These are phyloP conservation scores for Blepharisma stoltei DNA, from an alignment of 73 alveolate species.

Conservation along the genomic window DNA sequence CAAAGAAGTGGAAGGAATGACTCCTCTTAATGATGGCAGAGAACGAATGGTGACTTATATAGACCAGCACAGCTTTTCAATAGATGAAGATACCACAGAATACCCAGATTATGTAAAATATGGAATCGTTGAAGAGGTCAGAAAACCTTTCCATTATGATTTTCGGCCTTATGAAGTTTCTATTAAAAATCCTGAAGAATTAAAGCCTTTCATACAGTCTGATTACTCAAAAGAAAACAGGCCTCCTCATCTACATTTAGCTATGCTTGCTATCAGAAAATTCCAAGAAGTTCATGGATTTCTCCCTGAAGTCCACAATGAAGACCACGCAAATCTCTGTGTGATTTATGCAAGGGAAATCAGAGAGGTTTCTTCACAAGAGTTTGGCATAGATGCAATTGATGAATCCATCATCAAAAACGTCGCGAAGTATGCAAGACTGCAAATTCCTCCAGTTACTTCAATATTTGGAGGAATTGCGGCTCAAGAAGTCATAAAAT, in stretches of 20 bases:
- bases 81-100: conserved; percentile 39
- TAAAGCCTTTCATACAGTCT: background rate
- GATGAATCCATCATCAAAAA: conserved; percentile 79
- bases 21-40: conserved; percentile 40
- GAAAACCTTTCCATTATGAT: background rate
- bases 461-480: conserved; percentile 99
- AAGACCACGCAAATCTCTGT: conserved; percentile 49
- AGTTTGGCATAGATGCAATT: conserved; percentile 50
- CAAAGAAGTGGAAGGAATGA: conserved; percentile 33
- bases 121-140: conserved; percentile 17
- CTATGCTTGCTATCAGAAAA: conserved; percentile 50
- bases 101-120: conserved; percentile 15
- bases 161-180: background rate
- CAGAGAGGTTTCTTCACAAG: conserved; percentile 55
- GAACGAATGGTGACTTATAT: conserved; percentile 82
- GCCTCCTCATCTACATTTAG: conserved; percentile 36
- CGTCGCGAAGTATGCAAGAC: conserved; percentile 74
- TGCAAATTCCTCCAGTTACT: conserved; percentile 91
- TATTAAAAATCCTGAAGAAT: background rate
- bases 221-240: background rate
- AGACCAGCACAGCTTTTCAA: conserved; percentile 80
- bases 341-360: conserved; percentile 48
- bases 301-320: conserved; percentile 58
- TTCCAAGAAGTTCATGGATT: conserved; percentile 49
- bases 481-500: conserved; percentile 97